Evolutionary conservation across 2,329 filamentous ascomycete species (phyloP).

Genomic region (Penicillium sp.): DNA sequence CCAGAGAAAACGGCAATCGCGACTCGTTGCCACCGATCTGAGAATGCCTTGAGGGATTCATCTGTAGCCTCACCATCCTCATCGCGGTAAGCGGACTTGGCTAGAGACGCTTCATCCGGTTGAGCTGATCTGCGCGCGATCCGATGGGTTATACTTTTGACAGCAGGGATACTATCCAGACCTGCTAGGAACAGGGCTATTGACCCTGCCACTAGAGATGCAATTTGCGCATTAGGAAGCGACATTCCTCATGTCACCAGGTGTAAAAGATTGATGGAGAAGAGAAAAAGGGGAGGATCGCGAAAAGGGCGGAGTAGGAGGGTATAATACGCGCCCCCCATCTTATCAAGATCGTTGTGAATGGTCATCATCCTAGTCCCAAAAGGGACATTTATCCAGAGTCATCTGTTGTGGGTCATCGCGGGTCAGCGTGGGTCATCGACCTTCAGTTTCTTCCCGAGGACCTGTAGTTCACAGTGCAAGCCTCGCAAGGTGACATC

Average conservation of each 20-base stretch:
- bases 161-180: slow-evolving; percentile 29
- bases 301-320: not conserved
- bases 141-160: slow-evolving; percentile 23
- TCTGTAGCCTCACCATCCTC: slow-evolving; percentile 68
- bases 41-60: slow-evolving; percentile 64
- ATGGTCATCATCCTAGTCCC: slow-evolving; percentile 3
- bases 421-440: not conserved
- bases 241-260: slow-evolving; percentile 24
- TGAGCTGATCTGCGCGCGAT: slow-evolving; percentile 14
- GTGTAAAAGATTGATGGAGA: not conserved
- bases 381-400: not conserved
- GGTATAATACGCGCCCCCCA: not conserved
- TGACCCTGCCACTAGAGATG: slow-evolving; percentile 22
- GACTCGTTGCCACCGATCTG: slow-evolving; percentile 59
- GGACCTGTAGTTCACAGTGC: not conserved
- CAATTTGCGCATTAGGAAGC: slow-evolving; percentile 17
- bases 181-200: slow-evolving; percentile 28
- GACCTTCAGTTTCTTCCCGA: not conserved
- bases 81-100: slow-evolving; percentile 62
- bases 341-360: slow-evolving; percentile 7
- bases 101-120: slow-evolving; percentile 23
- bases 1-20: slow-evolving; percentile 57
- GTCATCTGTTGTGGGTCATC: not conserved
- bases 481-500: slow-evolving; percentile 6
- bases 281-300: not conserved